These are phyloP conservation scores for Stropharia rugosoannulata DNA, from an alignment of 768 basidiomycete genomes.

Conservation along the genomic window DNA sequence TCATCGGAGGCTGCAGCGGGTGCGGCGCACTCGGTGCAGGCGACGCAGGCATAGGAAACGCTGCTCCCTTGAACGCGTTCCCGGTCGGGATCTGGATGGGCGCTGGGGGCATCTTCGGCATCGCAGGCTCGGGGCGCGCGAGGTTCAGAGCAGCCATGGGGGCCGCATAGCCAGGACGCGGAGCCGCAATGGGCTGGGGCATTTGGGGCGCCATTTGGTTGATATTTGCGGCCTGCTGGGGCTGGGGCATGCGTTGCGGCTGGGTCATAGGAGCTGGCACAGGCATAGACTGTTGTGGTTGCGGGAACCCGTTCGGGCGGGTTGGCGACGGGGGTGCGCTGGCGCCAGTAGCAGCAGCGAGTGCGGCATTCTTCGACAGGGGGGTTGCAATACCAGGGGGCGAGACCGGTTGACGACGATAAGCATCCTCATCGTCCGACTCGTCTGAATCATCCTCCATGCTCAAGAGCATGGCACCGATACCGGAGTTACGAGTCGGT, in stretches of 20 bases:
- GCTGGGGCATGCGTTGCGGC: neutral
- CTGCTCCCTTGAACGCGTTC: constrained; percentile 5
- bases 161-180: constrained; percentile 72
- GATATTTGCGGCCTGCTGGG: constrained; percentile 4
- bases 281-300: neutral
- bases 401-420: neutral
- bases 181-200: constrained; percentile 52
- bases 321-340: constrained; percentile 1
- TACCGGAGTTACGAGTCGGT: constrained; percentile 47
- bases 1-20: constrained; percentile 73
- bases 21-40: constrained; percentile 51
- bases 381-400: constrained; percentile 13
- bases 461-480: constrained; percentile 41
- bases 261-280: neutral
- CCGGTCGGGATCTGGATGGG: constrained; percentile 5
- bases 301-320: neutral
- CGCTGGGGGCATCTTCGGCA: constrained; percentile 15
- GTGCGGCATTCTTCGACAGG: constrained; percentile 20
- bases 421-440: constrained; percentile 32
- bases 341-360: constrained; percentile 17
- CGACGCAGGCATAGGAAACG: constrained; percentile 16
- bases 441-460: constrained; percentile 30
- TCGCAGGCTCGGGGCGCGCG: constrained; percentile 43
- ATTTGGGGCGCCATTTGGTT: constrained; percentile 3
- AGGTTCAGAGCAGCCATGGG: constrained; percentile 67